Percentiles rank a stretch among this genome's conserved stretches.
Evolutionary conservation across 2,329 filamentous ascomycete species (phyloP).

Genomic region (Aspergillus caelatus): DNA sequence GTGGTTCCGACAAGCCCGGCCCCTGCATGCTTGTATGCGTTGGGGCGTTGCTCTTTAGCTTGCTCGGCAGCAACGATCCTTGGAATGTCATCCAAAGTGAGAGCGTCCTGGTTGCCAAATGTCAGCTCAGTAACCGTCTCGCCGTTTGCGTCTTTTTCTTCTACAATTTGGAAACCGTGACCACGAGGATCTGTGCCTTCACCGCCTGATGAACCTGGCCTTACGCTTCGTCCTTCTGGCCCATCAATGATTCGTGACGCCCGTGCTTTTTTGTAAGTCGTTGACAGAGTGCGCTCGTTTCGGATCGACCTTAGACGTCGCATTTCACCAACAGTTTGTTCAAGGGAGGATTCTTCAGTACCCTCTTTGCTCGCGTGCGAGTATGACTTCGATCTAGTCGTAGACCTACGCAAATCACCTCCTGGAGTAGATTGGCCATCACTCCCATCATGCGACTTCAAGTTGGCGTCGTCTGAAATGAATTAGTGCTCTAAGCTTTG

Average conservation of each 20-base stretch:
- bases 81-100: constrained; percentile 94
- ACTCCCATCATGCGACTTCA: constrained; percentile 67
- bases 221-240: constrained; percentile 67
- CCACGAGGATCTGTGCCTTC: constrained; percentile 56
- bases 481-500: constrained; percentile 7
- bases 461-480: constrained; percentile 66
- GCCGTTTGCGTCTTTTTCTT: constrained; percentile 71
- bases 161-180: constrained; percentile 74
- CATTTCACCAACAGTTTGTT: constrained; percentile 95
- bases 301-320: constrained; percentile 87
- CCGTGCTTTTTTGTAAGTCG: constrained; percentile 85
- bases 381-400: constrained; percentile 74
- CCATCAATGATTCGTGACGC: constrained; percentile 92
- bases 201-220: constrained; percentile 72
- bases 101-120: constrained; percentile 85
- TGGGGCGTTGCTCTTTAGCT: constrained; percentile 84
- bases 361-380: constrained; percentile 63
- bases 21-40: constrained; percentile 74
- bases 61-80: constrained; percentile 95
- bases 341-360: constrained; percentile 73
- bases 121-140: constrained; percentile 77
- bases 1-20: constrained; percentile 65
- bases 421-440: constrained; percentile 60
- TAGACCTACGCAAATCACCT: constrained; percentile 59
- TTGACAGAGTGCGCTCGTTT: constrained; percentile 91